Base-by-base conservation (phyloP, 805 yeast species). In the Metschnikowia lochheadii region DNA sequence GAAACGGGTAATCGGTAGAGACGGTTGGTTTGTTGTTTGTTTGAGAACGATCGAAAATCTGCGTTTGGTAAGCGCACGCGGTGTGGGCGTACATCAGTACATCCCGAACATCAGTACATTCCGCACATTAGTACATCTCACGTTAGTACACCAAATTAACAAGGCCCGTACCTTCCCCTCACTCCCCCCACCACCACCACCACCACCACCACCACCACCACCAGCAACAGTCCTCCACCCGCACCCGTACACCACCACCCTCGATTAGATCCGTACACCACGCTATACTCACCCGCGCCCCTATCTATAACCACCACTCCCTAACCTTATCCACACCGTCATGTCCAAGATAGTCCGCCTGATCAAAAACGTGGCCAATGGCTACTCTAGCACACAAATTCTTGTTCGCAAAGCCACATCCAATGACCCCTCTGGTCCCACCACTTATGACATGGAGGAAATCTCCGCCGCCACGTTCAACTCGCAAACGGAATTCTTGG, bases 361-460 rank as follows among this genome's bases (percentile, higher is more conserved):
- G 36, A 83, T 90, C 64, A 91, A 89, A 68, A 92, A 92, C 65
- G 91, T 86, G 23, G 84, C 91, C 65, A 88, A 84, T 63, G 98
- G 98, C 38, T 92, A 92, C 71, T 80, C 96, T 5, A 68, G 85
- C 8, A 84, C 89, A 15, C 97, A 92, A 68, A 84, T 89, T 31
- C 75, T 87, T 66, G 97, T 92, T 39, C 82, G 98, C 64, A 89
- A 89, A 61, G 94, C 96, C 52, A 92, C 98, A 1, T 82, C 94
- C 53, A 92, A 92, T 64, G 96, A 88, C 57, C 77, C 90, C 2
- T 74, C 83, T 51, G 92, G 96, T 2, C 97, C 97, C n/a, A 76
- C 86, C 43, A 79, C 88, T 14, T 72, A 77, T 44, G 87, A 85
- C 51, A 83, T 92, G 90, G 90, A 87, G 56, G 96, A 89, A 48